Percentiles rank a stretch among this genome's conserved stretches.
Conservation (phyloP, 768 basidiomycete genomes). For the Suillus tomentosus region DNA sequence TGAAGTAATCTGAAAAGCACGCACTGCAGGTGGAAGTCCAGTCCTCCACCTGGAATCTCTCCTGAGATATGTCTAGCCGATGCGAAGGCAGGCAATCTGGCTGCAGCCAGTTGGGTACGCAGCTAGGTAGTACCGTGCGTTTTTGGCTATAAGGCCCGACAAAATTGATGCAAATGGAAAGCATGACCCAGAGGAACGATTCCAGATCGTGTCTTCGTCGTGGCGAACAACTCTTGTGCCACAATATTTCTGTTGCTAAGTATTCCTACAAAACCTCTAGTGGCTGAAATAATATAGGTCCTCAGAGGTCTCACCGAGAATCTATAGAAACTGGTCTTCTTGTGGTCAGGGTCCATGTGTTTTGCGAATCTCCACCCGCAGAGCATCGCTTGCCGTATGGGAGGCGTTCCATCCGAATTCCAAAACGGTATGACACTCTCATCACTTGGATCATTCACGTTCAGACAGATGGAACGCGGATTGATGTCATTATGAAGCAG, state of each 20-base stretch:
- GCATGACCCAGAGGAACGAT: constrained; percentile 4
- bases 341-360: background rate
- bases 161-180: constrained; percentile 2
- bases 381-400: constrained; percentile 1
- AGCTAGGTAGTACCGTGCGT: background rate
- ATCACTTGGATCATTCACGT: background rate
- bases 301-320: background rate
- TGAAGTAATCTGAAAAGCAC: too few species aligned
- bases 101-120: background rate
- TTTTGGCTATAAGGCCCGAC: background rate
- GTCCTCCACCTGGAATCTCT: background rate
- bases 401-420: background rate
- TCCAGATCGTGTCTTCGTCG: constrained; percentile 2
- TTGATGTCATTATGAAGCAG: constrained; percentile 3
- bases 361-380: constrained; percentile 1
- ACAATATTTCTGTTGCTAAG: background rate
- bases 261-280: constrained; percentile 5
- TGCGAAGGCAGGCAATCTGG: background rate
- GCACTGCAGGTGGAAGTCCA: background rate
- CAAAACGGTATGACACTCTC: constrained; percentile 1
- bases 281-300: background rate
- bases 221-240: background rate
- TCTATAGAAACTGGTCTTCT: background rate
- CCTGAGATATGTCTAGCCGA: background rate
- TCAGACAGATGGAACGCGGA: background rate